phyloP scores from a whole-genome alignment of 2,329 filamentous ascomycete species.

The Monosporascus sp. region DNA sequence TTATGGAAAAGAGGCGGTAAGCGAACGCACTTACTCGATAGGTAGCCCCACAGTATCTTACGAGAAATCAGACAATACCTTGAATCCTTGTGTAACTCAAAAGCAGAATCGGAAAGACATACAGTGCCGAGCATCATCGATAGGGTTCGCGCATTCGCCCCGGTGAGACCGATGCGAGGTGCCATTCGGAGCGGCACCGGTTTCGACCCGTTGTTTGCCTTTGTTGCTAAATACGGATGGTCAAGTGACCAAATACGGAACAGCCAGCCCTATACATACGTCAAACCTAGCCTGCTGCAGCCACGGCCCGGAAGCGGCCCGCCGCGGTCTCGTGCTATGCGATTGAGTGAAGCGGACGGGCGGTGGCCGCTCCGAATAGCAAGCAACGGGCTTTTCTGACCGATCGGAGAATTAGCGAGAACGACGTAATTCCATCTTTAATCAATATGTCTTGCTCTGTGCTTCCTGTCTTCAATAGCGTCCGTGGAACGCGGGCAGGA shows the following conservation, averaged over 20 bases:
- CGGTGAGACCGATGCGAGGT: neutral
- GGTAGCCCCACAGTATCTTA: neutral
- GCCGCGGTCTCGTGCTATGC: neutral
- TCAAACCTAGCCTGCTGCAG: neutral
- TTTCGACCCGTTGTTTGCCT: neutral
- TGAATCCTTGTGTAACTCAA: too few relatives aligned
- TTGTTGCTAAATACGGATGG: neutral
- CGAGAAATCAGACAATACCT: neutral
- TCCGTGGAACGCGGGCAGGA: neutral
- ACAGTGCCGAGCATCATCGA: neutral
- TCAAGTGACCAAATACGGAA: neutral
- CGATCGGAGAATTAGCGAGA: neutral
- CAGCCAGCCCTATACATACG: neutral
- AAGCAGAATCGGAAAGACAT: too few relatives aligned
- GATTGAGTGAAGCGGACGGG: neutral
- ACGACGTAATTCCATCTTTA: neutral
- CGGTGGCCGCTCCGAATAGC: neutral
- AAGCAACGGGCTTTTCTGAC: neutral
- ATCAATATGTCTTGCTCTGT: neutral
- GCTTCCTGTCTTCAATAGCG: neutral
- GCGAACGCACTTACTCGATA: neutral
- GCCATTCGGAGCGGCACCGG: neutral
- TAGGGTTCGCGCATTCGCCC: neutral
- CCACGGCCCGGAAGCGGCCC: neutral
- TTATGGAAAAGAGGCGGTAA: neutral